Conservation (phyloP, 176 grass and related monocot species). For the Bonia amplexicaulis region DNA sequence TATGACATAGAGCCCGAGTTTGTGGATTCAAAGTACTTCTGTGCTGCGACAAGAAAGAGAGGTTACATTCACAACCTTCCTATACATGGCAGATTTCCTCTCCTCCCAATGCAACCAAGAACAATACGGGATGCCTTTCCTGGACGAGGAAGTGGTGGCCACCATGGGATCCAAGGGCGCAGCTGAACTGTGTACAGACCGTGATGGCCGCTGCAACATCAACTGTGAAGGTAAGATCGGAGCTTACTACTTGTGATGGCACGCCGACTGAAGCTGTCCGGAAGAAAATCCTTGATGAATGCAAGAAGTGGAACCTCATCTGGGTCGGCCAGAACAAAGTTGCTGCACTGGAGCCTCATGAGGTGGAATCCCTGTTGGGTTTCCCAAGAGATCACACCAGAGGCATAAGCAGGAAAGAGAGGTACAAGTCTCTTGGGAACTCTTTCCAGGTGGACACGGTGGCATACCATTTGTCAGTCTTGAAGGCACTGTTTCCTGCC, state of each 20-base stretch:
- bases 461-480: constrained; percentile 27
- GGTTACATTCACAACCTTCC: constrained; percentile 2
- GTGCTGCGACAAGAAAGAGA: too few relatives aligned
- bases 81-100: constrained; percentile 15
- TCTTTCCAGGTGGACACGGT: constrained; percentile 52
- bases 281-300: constrained; percentile 37
- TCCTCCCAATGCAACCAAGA: constrained; percentile 32
- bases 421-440: constrained; percentile 43
- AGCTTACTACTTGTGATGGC: constrained; percentile 9
- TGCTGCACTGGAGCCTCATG: constrained; percentile 47
- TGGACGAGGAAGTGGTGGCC: constrained; percentile 29
- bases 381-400: constrained; percentile 39
- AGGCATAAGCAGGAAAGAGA: constrained; percentile 33
- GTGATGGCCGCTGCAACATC: constrained; percentile 32
- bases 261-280: constrained; percentile 7
- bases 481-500: constrained; percentile 33
- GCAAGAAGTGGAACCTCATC: constrained; percentile 48
- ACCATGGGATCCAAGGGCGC: constrained; percentile 36
- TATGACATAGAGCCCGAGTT: constrained; percentile 34
- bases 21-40: neutral
- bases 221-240: constrained; percentile 33
- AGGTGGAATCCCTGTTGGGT: constrained; percentile 34
- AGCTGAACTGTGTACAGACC: constrained; percentile 42
- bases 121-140: constrained; percentile 34
- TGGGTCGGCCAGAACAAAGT: constrained; percentile 46